Conservation (phyloP, 371 early-diverging fungal genomes). For the Lichtheimia ornata region DNA sequence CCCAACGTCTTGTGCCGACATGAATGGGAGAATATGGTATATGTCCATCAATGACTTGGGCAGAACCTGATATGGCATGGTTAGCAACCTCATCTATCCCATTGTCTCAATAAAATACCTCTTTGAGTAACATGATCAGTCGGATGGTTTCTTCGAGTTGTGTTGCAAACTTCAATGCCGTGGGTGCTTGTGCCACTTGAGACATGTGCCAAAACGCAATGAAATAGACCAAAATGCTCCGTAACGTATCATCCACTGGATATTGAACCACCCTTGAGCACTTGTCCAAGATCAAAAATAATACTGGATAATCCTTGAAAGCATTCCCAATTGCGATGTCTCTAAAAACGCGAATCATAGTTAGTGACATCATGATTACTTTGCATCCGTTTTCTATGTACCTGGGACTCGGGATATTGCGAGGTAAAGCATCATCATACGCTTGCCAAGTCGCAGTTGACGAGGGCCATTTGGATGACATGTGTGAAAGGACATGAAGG, state of each 20-base stretch:
- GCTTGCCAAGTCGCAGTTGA: slow-evolving; percentile 25
- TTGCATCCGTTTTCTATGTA: not conserved
- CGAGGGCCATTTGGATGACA: slow-evolving; percentile 33
- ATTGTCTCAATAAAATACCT: not conserved
- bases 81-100: not conserved
- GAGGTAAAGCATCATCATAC: slow-evolving; percentile 43
- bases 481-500: slow-evolving; percentile 20
- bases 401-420: slow-evolving; percentile 36
- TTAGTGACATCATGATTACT: not conserved
- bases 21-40: slow-evolving; percentile 33
- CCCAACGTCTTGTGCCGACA: slow-evolving; percentile 40
- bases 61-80: not conserved
- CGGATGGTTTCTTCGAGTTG: slow-evolving; percentile 44
- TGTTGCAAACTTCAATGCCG: slow-evolving; percentile 35
- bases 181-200: slow-evolving; percentile 30
- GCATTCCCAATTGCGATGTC: slow-evolving; percentile 45
- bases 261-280: slow-evolving; percentile 18
- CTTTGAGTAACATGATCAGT: slow-evolving; percentile 16
- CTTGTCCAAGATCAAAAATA: slow-evolving; percentile 38
- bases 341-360: slow-evolving; percentile 5
- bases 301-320: slow-evolving; percentile 47
- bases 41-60: slow-evolving; percentile 24
- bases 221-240: slow-evolving; percentile 45
- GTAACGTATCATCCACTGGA: slow-evolving; percentile 28
- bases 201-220: slow-evolving; percentile 53